phyloP scores from a whole-genome alignment of 2,329 filamentous ascomycete genomes.

The Cyphellophora attinorum region DNA sequence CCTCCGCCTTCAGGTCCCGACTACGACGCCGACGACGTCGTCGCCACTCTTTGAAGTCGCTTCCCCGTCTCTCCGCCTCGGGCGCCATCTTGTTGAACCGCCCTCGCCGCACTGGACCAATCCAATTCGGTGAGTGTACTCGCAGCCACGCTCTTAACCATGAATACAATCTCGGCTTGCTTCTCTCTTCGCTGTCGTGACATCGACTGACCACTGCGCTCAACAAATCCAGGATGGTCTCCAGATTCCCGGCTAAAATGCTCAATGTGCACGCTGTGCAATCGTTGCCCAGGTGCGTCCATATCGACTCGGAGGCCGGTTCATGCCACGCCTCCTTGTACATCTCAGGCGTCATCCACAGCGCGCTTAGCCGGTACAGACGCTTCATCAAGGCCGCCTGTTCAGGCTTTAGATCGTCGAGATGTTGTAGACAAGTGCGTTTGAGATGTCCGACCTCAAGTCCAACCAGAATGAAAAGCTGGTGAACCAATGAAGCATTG shows the following conservation, averaged over 20 bases:
- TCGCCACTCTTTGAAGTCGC: too few relatives aligned
- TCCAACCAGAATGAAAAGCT: slow-evolving; percentile 12
- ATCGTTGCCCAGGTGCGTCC: slow-evolving; percentile 22
- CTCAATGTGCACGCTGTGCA: slow-evolving; percentile 30
- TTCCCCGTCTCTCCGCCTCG: too few relatives aligned
- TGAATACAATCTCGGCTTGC: slow-evolving; percentile 7
- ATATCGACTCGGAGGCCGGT: slow-evolving; percentile 8
- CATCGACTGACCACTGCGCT: slow-evolving; percentile 9
- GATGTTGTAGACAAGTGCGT: slow-evolving; percentile 10
- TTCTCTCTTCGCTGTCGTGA: slow-evolving; percentile 6
- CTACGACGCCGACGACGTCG: too few relatives aligned
- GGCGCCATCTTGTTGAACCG: too few relatives aligned
- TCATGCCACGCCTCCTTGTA: slow-evolving; percentile 7
- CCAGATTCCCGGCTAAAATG: slow-evolving; percentile 20
- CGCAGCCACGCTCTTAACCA: slow-evolving; percentile 13
- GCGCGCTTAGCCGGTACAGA: slow-evolving; percentile 22
- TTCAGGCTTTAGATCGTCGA: slow-evolving; percentile 9
- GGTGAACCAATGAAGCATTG: slow-evolving; percentile 11
- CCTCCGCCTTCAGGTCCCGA: too few relatives aligned
- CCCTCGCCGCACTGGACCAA: too few relatives aligned
- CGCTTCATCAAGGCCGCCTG: slow-evolving; percentile 15
- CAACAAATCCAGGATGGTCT: slow-evolving; percentile 23
- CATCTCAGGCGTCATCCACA: slow-evolving; percentile 22
- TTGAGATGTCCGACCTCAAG: slow-evolving; percentile 17
- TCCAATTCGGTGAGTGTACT: too few relatives aligned